Percentiles rank a stretch among this genome's conserved stretches.
These are phyloP conservation scores for Rhodotorula diobovata DNA, from an alignment of 768 basidiomycete genomes.

Conservation along the genomic window DNA sequence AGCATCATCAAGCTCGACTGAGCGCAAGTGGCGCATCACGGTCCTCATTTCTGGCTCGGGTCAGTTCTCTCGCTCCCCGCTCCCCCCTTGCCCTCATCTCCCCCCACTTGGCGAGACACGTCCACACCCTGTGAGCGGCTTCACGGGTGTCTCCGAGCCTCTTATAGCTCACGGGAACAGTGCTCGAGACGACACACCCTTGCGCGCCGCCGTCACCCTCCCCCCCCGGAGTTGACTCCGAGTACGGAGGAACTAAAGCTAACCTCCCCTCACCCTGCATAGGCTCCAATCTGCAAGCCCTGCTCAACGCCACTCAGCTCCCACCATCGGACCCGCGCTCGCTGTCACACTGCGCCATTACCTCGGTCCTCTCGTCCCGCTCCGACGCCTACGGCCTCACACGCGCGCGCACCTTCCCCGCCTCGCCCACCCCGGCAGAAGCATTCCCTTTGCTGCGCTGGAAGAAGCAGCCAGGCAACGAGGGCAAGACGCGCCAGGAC, in stretches of 20 bases:
- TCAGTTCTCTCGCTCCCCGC: constrained; percentile 37
- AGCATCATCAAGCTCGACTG: neutral
- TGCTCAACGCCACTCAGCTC: constrained; percentile 69
- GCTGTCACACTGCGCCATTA: constrained; percentile 66
- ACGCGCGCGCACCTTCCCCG: constrained; percentile 56
- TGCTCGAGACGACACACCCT: too few species aligned
- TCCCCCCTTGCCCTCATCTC: neutral
- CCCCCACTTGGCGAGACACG: neutral
- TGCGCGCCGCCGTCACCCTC: too few species aligned
- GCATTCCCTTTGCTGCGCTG: constrained; percentile 81
- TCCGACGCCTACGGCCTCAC: constrained; percentile 83
- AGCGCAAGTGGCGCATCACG: constrained; percentile 45
- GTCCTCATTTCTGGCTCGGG: constrained; percentile 68
- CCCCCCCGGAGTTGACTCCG: too few species aligned
- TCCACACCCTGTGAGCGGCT: neutral
- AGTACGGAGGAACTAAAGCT: too few species aligned
- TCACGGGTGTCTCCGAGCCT: too few species aligned
- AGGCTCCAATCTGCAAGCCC: constrained; percentile 95
- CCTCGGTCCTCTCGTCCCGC: constrained; percentile 82
- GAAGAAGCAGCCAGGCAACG: constrained; percentile 57
- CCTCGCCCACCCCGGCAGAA: constrained; percentile 73
- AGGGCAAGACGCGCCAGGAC: constrained; percentile 60
- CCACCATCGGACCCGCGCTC: constrained; percentile 56
- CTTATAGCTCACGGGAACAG: too few species aligned
- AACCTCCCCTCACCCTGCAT: neutral